These are phyloP conservation scores for Magnolia officinalis DNA, from an alignment of 164 flowering plant species.

Conservation along the genomic window DNA sequence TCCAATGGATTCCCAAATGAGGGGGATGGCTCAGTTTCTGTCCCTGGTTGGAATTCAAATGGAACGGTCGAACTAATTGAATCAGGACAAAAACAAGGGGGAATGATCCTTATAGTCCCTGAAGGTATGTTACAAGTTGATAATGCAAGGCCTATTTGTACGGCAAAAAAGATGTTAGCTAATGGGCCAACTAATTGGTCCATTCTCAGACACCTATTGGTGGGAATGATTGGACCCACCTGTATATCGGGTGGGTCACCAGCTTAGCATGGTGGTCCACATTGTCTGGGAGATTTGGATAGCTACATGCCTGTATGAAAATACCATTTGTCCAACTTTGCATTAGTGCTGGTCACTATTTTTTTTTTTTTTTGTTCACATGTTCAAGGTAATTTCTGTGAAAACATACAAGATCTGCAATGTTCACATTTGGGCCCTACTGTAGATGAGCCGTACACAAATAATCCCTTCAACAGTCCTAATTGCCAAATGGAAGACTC, in stretches of 20 bases:
- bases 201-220: too few species aligned
- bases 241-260: too few species aligned
- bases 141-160: neutral
- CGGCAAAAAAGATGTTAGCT: too few species aligned
- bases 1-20: conserved; percentile 60
- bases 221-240: too few species aligned
- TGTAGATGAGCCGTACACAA: neutral
- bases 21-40: conserved; percentile 32
- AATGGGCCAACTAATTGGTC: too few species aligned
- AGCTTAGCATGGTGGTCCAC: too few species aligned
- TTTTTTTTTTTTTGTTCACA: too few species aligned
- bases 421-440: neutral
- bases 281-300: too few species aligned
- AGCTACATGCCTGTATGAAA: too few species aligned
- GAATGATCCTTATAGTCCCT: conserved; percentile 91
- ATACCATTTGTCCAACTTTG: too few species aligned
- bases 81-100: conserved; percentile 83
- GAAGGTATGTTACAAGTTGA: neutral
- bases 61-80: conserved; percentile 85
- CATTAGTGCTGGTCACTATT: too few species aligned
- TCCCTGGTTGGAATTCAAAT: conserved; percentile 71
- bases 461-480: neutral
- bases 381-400: neutral
- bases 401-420: neutral
- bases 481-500: too few species aligned